Base-by-base conservation (phyloP, 2,329 filamentous ascomycete genomes). In the Neofusicoccum parvum region DNA sequence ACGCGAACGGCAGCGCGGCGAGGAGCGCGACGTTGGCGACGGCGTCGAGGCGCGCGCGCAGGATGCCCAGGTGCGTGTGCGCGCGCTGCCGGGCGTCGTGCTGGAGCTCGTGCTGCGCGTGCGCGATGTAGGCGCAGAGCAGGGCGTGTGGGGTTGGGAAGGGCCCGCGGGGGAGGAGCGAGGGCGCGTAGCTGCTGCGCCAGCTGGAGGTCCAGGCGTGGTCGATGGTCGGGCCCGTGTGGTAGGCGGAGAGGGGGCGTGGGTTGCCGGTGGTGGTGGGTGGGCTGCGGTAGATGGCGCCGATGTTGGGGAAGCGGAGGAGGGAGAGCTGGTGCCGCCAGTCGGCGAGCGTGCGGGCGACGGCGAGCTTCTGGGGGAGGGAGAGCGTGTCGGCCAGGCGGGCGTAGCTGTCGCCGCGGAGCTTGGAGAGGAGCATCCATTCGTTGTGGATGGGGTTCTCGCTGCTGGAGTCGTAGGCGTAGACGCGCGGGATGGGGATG, bases 361-460 rank as follows among this genome's bases (percentile, higher is more conserved):
- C 2, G 4, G 9, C 17, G 17, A 27, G 7, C 20, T 50, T 50
- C 2, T 12, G 17, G 5, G 23, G 20, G 9, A 27, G 9, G 3
- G 20, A 14, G 12, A 50, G n/a, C 27, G 48, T 15, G 9, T 32
- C 27, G 5, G 23, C 27, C n/a, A 10, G 17, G 10, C 11, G 12
- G 12, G 11, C 12, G 15, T 27, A 50, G 5, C n/a, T 50, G 9
- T 17, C 12, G 48, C 27, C 17, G 9, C 20, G 10, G 9, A 73
- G 64, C 34, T 60, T 66, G 34, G 69, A 62, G 66, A 72, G 67
- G 5, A 74, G 56, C 45, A 74, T 70, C 70, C 72, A 74, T 66
- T 74, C 72, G 59, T 67, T 70, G 15, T 69, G 66, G 12, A 73
- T 15, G 12, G 56, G 58, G 58, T 72, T 72, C 12, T 68, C 48